A percentile compares a stretch with the other conserved stretches of the same genome.
Conservation (phyloP, 495 filamentous ascomycete species). For the Penicillium lagena region DNA sequence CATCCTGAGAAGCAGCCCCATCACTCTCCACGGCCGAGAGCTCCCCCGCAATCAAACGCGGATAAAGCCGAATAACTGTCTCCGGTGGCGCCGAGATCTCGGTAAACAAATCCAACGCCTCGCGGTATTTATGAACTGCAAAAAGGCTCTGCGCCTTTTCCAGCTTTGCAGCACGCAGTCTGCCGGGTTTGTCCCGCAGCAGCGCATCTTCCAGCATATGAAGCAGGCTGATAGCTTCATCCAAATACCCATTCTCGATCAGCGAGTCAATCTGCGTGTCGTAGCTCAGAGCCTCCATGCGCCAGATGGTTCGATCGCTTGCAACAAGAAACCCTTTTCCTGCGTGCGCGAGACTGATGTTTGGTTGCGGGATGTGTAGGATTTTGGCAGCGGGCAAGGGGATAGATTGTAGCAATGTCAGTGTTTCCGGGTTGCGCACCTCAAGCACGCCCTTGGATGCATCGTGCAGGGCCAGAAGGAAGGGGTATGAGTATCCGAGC, state of each 20-base stretch:
- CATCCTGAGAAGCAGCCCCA: slow-evolving; percentile 19
- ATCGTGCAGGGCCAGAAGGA: slow-evolving; percentile 79
- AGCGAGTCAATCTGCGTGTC: slow-evolving; percentile 86
- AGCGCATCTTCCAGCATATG: slow-evolving; percentile 89
- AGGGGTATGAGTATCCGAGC: slow-evolving; percentile 94
- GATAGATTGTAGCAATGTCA: slow-evolving; percentile 81
- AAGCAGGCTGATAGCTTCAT: slow-evolving; percentile 88
- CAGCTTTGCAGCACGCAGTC: slow-evolving; percentile 77
- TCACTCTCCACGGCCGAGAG: slow-evolving; percentile 52
- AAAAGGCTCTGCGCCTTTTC: slow-evolving; percentile 85
- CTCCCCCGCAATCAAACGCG: slow-evolving; percentile 75
- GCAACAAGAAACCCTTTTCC: slow-evolving; percentile 90
- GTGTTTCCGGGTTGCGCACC: slow-evolving; percentile 85
- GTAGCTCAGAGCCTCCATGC: slow-evolving; percentile 91
- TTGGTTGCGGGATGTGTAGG: slow-evolving; percentile 91
- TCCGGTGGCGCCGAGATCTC: slow-evolving; percentile 85
- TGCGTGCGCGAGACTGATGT: slow-evolving; percentile 84
- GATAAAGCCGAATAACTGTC: slow-evolving; percentile 80
- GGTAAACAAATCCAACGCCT: slow-evolving; percentile 87
- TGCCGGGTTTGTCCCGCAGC: slow-evolving; percentile 72
- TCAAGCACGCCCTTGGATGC: slow-evolving; percentile 82
- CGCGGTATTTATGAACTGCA: slow-evolving; percentile 70
- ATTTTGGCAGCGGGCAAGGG: slow-evolving; percentile 70
- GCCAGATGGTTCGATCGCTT: slow-evolving; percentile 87
- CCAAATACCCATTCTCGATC: slow-evolving; percentile 65